phyloP scores from a whole-genome alignment of 768 basidiomycete genomes.

The Auriscalpium vulgare region DNA sequence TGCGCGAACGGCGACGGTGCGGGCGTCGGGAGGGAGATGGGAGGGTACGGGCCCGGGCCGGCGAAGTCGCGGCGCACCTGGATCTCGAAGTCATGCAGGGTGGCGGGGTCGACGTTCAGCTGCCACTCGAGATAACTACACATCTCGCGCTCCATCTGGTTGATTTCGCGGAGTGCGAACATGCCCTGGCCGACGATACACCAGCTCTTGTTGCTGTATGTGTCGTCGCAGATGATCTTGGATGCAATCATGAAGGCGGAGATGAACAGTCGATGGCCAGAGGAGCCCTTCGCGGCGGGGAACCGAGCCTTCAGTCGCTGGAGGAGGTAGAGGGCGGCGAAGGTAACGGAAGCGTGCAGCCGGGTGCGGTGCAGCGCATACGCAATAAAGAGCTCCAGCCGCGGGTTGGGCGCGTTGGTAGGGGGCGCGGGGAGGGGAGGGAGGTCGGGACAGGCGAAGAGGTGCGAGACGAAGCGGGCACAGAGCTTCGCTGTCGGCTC shows the following conservation, averaged over 20 bases:
- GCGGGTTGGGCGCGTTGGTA: constrained; percentile 25
- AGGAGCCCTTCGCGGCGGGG: constrained; percentile 84
- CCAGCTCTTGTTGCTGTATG: constrained; percentile 64
- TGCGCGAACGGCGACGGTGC: constrained; percentile 21
- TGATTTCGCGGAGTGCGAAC: constrained; percentile 76
- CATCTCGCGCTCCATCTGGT: constrained; percentile 97
- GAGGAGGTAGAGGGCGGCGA: constrained; percentile 60
- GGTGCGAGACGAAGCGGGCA: constrained; percentile 73
- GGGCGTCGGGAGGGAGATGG: constrained; percentile 47
- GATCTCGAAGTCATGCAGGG: constrained; percentile 51
- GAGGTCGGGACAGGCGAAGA: constrained; percentile 81
- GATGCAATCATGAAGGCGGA: constrained; percentile 90
- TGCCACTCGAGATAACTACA: constrained; percentile 92
- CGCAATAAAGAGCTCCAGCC: constrained; percentile 73
- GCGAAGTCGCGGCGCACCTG: constrained; percentile 56
- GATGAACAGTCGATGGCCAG: constrained; percentile 84
- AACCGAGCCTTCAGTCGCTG: constrained; percentile 87
- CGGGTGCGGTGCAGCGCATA: constrained; percentile 80
- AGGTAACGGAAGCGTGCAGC: constrained; percentile 50
- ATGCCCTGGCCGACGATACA: constrained; percentile 55
- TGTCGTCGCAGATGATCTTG: constrained; percentile 64
- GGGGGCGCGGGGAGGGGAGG: constrained; percentile 40
- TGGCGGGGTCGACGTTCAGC: constrained; percentile 61
- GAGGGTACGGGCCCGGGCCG: constrained; percentile 49
- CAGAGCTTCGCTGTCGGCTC: constrained; percentile 62